Evolutionary conservation across 371 early-diverging fungal genomes (phyloP).

Genomic region (Circinella umbellata): DNA sequence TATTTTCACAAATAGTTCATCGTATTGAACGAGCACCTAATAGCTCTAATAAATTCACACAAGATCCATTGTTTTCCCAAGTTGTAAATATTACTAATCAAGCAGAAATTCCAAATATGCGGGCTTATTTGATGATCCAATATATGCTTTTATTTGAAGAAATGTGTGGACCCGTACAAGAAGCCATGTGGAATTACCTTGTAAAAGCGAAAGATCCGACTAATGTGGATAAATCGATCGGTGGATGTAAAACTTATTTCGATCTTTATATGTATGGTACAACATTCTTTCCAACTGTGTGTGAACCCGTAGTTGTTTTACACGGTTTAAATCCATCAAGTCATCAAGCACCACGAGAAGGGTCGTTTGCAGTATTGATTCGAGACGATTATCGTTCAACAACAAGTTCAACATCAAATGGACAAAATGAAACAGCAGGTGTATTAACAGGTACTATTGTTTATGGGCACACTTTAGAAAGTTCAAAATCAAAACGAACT

Average conservation of each 20-base stretch:
- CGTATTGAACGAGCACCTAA: not conserved
- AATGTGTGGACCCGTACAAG: constrained; percentile 27
- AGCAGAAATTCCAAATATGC: constrained; percentile 12
- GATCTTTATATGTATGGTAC: constrained; percentile 10
- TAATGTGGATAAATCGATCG: not conserved
- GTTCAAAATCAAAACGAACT: too few species aligned
- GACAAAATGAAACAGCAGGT: not conserved
- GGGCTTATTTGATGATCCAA: constrained; percentile 29
- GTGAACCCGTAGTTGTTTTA: constrained; percentile 21
- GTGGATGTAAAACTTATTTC: constrained; percentile 7
- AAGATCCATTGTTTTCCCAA: not conserved
- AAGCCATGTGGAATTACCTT: constrained; percentile 11
- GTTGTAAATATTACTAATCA: not conserved
- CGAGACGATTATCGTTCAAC: not conserved
- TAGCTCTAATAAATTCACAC: not conserved
- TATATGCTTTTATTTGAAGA: constrained; percentile 38
- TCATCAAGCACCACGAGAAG: constrained; percentile 10
- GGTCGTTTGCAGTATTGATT: constrained; percentile 13
- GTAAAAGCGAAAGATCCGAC: not conserved
- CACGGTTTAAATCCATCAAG: not conserved
- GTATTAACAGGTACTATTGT: constrained; percentile 2
- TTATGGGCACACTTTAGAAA: not conserved
- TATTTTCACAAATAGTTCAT: not conserved
- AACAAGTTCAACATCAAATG: not conserved
- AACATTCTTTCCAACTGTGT: constrained; percentile 10